Base-by-base conservation (phyloP, 2,329 filamentous ascomycete genomes). In the Scedosporium minutisporum region DNA sequence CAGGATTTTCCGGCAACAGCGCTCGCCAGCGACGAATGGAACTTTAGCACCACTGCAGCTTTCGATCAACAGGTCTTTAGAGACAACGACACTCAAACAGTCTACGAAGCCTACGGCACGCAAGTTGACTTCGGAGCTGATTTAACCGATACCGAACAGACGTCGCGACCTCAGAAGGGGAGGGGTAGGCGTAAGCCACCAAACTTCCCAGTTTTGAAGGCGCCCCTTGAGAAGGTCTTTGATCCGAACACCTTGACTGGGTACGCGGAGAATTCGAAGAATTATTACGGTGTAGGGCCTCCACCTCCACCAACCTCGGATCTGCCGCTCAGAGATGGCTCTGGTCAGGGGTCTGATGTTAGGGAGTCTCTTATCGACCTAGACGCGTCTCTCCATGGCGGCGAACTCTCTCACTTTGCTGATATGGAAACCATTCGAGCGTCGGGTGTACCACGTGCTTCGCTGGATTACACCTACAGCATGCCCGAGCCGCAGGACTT, bases 361-460 rank as follows among this genome's bases (percentile, higher is more conserved):
- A 76, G 82, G 62, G 84, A 87, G 68, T 86, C 85, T 0, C 76
- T 87, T 18, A 88, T 88, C 63, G 85, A 88, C 66, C 77, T 88
- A 6, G 86, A 87, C 65, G 82, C 79, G 2, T 86, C 84, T 18
- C 74, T 87, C 6, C 76, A 80, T 53, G 82, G 82, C 1, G 79
- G 76, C 44, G 81, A 82, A 3, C 74, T 85, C 1, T 83, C 84
- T 1, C 80, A 77, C 61, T 87, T 86, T 65, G 80, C 80, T 44
- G 84, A 87, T 66, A 77, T 87, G 77, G 81, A 82, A 62, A 87
- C 85, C 4, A 83, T 87, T 65, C 80, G 75, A 64, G 77, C 80
- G n/a, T 76, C 73, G 6, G 18, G 60, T 42, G 76, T 78, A 18
- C 75, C 77, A 7, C 76, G 78, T 38, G 71, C 72, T 25, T 80